Conservation (phyloP, 805 yeast species). For the Diddensiella santjacobensis region DNA sequence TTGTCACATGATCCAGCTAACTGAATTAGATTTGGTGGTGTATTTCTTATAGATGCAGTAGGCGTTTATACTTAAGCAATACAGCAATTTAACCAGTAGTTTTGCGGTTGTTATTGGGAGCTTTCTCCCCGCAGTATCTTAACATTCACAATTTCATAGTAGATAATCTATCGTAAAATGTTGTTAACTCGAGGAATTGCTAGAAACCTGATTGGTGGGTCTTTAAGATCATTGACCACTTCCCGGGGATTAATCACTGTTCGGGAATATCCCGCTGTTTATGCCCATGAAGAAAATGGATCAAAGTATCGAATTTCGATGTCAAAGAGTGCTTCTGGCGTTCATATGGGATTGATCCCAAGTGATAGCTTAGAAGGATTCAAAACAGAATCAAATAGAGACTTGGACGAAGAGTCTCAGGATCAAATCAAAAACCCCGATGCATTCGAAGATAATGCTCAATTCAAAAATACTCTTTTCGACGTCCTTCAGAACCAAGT, state of each 20-base stretch:
- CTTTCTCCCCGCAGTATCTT: no score
- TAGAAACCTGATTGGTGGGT: no score
- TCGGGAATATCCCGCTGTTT: slow-evolving; percentile 14
- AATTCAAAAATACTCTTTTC: slow-evolving; percentile 25
- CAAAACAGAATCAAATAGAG: slow-evolving; percentile 1
- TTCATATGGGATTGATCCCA: slow-evolving; percentile 28
- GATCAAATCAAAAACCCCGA: slow-evolving; percentile 4
- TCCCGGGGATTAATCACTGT: slow-evolving; percentile 1
- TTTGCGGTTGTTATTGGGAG: no score
- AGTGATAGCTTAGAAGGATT: not conserved
- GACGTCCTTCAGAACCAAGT: slow-evolving; percentile 24
- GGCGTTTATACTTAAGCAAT: slow-evolving; percentile 43
- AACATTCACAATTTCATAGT: no score
- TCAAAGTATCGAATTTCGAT: slow-evolving; percentile 19
- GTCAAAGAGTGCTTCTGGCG: slow-evolving; percentile 21
- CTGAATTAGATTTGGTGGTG: slow-evolving; percentile 36
- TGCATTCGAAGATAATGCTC: slow-evolving; percentile 17
- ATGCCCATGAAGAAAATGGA: slow-evolving; percentile 9
- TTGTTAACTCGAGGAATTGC: no score
- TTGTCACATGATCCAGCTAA: no score
- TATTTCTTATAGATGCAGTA: slow-evolving; percentile 41
- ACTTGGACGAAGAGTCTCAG: slow-evolving; percentile 1
- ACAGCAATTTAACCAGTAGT: no score
- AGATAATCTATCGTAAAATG: no score
- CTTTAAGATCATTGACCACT: no score